Conservation (phyloP, 495 filamentous ascomycete species). For the Penicillium lividum region DNA sequence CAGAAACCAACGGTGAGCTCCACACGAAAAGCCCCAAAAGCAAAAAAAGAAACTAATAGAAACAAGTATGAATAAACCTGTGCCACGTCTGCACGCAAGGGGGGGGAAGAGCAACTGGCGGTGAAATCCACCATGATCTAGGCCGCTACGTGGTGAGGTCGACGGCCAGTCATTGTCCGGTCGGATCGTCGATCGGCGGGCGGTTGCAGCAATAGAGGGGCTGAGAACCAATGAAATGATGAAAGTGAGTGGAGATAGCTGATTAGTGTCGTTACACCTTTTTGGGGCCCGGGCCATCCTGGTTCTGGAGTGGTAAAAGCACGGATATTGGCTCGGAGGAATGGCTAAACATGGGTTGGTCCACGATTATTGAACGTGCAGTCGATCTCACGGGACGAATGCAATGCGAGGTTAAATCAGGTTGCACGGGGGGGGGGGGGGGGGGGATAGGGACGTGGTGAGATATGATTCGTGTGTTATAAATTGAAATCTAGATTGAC, state of each 20-base stretch:
- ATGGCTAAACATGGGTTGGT: conserved; percentile 10
- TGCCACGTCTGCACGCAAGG: conserved; percentile 34
- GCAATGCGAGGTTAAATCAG: conserved; percentile 39
- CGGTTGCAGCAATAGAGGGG: conserved; percentile 19
- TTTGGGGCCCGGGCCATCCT: conserved; percentile 21
- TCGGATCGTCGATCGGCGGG: conserved; percentile 36
- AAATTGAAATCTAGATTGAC: background rate
- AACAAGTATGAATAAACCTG: conserved; percentile 9
- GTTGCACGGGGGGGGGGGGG: conserved; percentile 19
- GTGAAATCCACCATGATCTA: conserved; percentile 35
- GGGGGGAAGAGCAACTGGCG: conserved; percentile 26
- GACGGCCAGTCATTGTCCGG: conserved; percentile 32
- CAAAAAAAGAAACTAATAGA: background rate
- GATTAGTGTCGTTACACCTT: conserved; percentile 28
- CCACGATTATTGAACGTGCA: conserved; percentile 31
- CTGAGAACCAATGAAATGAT: background rate
- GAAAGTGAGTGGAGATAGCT: conserved; percentile 2
- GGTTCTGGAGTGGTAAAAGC: background rate
- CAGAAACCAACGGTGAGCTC: conserved; percentile 10
- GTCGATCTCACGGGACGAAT: conserved; percentile 38
- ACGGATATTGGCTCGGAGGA: conserved; percentile 12
- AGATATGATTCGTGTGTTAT: conserved; percentile 15
- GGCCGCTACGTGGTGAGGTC: conserved; percentile 32
- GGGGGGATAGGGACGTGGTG: conserved; percentile 16
- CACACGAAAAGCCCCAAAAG: background rate